Conservation (phyloP, 2,329 filamentous ascomycete genomes). For the Rutstroemia sydowiana region DNA sequence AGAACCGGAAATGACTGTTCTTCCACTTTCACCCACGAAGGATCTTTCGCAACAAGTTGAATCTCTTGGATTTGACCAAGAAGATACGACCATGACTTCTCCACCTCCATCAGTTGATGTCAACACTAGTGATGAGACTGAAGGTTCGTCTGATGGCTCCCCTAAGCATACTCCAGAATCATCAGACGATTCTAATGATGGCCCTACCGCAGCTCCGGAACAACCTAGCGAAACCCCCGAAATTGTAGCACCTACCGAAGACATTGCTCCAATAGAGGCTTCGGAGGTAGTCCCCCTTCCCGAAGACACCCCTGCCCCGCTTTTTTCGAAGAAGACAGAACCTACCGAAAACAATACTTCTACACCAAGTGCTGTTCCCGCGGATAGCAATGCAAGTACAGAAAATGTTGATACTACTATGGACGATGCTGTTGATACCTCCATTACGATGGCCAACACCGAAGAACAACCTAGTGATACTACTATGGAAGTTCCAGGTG, state of each 20-base stretch:
- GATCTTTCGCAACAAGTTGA: slow-evolving; percentile 27
- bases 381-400: slow-evolving; percentile 10
- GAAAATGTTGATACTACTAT: slow-evolving; percentile 29
- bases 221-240: slow-evolving; percentile 14
- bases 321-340: slow-evolving; percentile 45
- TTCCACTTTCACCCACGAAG: slow-evolving; percentile 50
- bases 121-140: slow-evolving; percentile 6
- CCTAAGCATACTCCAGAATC: slow-evolving; percentile 16
- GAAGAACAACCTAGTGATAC: slow-evolving; percentile 20
- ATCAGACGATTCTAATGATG: slow-evolving; percentile 23
- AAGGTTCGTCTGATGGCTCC: slow-evolving; percentile 15
- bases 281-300: slow-evolving; percentile 34
- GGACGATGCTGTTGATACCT: slow-evolving; percentile 28
- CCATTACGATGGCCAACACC: slow-evolving; percentile 23
- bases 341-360: slow-evolving; percentile 8
- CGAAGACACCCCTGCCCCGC: slow-evolving; percentile 61
- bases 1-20: slow-evolving; percentile 48
- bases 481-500: slow-evolving; percentile 13
- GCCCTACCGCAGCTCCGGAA: slow-evolving; percentile 9
- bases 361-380: slow-evolving; percentile 18
- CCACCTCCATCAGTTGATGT: slow-evolving; percentile 19
- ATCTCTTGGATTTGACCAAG: slow-evolving; percentile 21
- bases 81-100: slow-evolving; percentile 24
- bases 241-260: slow-evolving; percentile 7
- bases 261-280: slow-evolving; percentile 10